Conservation (phyloP, 164 flowering plant species). For the Stephania japonica region DNA sequence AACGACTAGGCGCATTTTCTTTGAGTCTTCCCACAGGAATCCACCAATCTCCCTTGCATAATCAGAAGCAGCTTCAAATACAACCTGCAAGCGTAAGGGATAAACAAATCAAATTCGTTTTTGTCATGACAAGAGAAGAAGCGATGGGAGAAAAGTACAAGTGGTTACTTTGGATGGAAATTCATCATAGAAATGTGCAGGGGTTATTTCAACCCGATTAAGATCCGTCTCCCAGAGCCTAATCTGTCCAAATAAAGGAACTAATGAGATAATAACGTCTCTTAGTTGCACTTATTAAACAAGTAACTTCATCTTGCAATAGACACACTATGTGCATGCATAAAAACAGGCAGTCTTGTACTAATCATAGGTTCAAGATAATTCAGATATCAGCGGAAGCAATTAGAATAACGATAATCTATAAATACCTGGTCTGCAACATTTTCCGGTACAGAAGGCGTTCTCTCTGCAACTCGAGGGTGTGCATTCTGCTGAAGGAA, state of each 20-base stretch:
- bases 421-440: conserved; percentile 84
- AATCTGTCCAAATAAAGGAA: conserved; percentile 39
- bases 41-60: conserved; percentile 70
- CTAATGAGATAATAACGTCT: conserved; percentile 1
- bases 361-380: neutral
- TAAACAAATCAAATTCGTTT: neutral
- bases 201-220: conserved; percentile 61
- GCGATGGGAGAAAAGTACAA: neutral
- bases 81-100: conserved; percentile 41
- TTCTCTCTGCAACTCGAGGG: conserved; percentile 82
- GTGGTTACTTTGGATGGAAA: conserved; percentile 64
- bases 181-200: conserved; percentile 60
- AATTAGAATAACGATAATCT: neutral
- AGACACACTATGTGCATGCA: too few species aligned
- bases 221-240: conserved; percentile 85
- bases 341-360: too few species aligned
- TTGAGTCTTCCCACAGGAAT: conserved; percentile 67
- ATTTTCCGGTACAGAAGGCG: conserved; percentile 89
- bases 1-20: conserved; percentile 65
- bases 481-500: conserved; percentile 97
- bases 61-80: conserved; percentile 73
- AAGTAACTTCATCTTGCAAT: neutral
- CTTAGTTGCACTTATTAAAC: neutral
- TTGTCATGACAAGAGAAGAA: neutral
- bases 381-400: neutral